A percentile compares a stretch with the other conserved stretches of the same genome.
Conservation (phyloP, 345 rosid species). For the Bruguiera gymnorhiza region DNA sequence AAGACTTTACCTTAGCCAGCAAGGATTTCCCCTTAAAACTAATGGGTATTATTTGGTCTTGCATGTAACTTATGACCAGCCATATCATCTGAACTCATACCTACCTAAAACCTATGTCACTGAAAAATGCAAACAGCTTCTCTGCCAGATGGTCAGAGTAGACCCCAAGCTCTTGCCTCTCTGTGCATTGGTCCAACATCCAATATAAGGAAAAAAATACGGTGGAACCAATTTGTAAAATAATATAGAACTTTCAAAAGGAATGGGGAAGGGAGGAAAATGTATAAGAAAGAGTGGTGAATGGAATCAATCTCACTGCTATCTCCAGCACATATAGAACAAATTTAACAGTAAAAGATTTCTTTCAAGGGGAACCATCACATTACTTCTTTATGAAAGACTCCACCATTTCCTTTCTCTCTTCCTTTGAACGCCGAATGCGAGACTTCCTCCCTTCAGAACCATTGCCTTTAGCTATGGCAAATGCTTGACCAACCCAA, state of each 20-base stretch:
- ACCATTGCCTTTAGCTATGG: slow-evolving; percentile 66
- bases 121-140: neutral
- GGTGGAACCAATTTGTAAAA: neutral
- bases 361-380: slow-evolving; percentile 10
- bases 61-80: neutral
- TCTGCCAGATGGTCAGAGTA: neutral
- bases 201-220: neutral
- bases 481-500: slow-evolving; percentile 74
- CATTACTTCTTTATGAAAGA: slow-evolving; percentile 81
- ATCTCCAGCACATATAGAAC: slow-evolving; percentile 1
- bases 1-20: neutral
- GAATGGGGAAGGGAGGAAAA: neutral
- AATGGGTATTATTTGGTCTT: neutral
- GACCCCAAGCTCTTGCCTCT: neutral
- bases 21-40: neutral
- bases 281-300: too few relatives aligned
- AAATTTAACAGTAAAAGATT: slow-evolving; percentile 12
- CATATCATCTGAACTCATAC: neutral
- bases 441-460: slow-evolving; percentile 71
- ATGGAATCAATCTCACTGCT: neutral
- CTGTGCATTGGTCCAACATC: neutral
- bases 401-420: slow-evolving; percentile 80
- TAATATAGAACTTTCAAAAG: neutral
- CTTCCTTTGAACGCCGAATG: slow-evolving; percentile 86
- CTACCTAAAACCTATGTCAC: neutral